These are phyloP conservation scores for Diaporthe citrichinensis DNA, from an alignment of 2,329 filamentous ascomycete species.

Conservation along the genomic window DNA sequence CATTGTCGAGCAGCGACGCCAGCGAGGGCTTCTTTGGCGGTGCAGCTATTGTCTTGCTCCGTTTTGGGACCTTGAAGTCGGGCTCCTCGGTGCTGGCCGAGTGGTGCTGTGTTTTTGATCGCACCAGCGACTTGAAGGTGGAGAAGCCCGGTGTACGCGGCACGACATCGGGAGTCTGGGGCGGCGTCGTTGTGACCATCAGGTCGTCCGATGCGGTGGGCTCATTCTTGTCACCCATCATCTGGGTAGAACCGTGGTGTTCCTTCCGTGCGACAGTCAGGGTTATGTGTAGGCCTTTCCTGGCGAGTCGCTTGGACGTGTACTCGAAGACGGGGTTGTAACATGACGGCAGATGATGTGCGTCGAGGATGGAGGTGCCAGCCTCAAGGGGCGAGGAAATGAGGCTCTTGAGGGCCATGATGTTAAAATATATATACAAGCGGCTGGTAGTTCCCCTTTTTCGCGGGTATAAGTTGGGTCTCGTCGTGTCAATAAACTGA, in stretches of 20 bases:
- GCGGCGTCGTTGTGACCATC: slow-evolving; percentile 38
- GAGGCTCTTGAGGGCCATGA: slow-evolving; percentile 65
- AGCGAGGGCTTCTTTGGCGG: slow-evolving; percentile 35
- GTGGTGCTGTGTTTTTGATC: slow-evolving; percentile 54
- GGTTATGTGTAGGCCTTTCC: slow-evolving; percentile 69
- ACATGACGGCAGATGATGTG: slow-evolving; percentile 69
- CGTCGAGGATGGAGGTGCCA: slow-evolving; percentile 70
- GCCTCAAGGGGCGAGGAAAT: slow-evolving; percentile 77
- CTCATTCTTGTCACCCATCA: not conserved
- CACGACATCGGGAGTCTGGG: slow-evolving; percentile 44
- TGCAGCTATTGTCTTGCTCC: slow-evolving; percentile 37
- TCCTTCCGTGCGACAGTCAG: slow-evolving; percentile 71
- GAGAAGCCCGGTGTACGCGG: slow-evolving; percentile 46
- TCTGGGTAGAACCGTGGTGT: slow-evolving; percentile 63
- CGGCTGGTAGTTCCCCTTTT: not conserved
- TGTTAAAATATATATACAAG: not conserved
- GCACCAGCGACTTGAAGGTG: slow-evolving; percentile 57
- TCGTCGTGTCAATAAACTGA: not conserved
- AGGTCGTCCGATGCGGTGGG: not conserved
- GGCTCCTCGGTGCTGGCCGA: slow-evolving; percentile 44
- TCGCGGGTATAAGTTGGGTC: too few species aligned
- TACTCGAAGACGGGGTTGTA: slow-evolving; percentile 71
- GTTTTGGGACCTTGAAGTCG: slow-evolving; percentile 45
- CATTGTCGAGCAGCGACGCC: slow-evolving; percentile 39
- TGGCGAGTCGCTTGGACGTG: slow-evolving; percentile 67